Percentiles rank a stretch among this genome's conserved stretches.
These are phyloP conservation scores for Carex littledalei DNA, from an alignment of 176 grass and related monocot species.

Conservation along the genomic window DNA sequence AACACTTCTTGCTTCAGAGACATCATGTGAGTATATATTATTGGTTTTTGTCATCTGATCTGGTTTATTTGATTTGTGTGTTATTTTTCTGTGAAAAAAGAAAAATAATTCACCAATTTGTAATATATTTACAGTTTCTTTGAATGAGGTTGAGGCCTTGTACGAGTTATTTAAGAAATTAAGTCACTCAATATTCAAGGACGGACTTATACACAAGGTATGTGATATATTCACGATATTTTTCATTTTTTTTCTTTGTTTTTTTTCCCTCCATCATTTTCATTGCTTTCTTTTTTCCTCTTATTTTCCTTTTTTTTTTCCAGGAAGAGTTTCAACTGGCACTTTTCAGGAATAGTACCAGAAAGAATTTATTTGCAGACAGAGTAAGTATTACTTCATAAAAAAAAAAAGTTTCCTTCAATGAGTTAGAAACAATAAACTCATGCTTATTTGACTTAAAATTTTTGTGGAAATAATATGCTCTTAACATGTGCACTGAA, in stretches of 20 bases:
- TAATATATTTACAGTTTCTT: constrained; percentile 41
- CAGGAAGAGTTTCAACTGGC: constrained; percentile 87
- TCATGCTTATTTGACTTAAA: neutral
- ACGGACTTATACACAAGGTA: constrained; percentile 76
- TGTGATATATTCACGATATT: neutral
- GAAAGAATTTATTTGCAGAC: constrained; percentile 65
- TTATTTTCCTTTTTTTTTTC: neutral
- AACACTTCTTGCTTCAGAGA: constrained; percentile 44
- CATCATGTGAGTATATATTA: constrained; percentile 51
- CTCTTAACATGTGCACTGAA: neutral
- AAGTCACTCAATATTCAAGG: constrained; percentile 66
- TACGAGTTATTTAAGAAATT: constrained; percentile 79
- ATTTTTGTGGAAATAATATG: neutral
- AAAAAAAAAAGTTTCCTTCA: neutral
- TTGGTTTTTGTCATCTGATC: neutral
- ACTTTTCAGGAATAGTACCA: constrained; percentile 66
- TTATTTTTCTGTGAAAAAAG: neutral
- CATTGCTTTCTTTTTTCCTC: neutral
- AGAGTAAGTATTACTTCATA: constrained; percentile 36
- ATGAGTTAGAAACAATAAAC: neutral
- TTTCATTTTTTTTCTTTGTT: neutral
- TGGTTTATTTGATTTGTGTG: neutral
- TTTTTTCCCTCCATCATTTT: neutral
- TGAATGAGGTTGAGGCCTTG: constrained; percentile 74
- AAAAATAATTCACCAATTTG: neutral